Evolutionary conservation across 352 stramenopile species (phyloP), one percentile per base, ranked within the genome.

Genomic region (Elongisporangium undulatum): DNA sequence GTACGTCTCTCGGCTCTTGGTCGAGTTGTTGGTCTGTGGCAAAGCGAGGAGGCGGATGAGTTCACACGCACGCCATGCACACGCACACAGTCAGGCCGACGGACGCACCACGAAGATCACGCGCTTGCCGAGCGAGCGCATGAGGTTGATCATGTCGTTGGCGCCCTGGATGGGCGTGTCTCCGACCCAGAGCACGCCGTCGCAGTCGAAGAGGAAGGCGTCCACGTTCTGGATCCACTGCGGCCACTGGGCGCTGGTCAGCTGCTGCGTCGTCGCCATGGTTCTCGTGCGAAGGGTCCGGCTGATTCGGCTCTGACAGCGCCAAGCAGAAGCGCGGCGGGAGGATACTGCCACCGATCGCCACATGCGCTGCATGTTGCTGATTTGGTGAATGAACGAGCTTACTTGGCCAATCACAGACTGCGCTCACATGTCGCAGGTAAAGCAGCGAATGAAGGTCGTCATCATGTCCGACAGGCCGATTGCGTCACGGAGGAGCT

Each of bases 1-100:
- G 69, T 92, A 92, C 15, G 79, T 79, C 29, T 88, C 81, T 61
- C 85, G 72, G 58, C 72, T 89, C 67, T 88, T 94, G 60, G 82
- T 92, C 49, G 85, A 89, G 71, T 94, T 94, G 70, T 94, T 92
- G 41, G 85, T 94, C 85, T 94, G 57, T 17, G 29, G 34, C 21
- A 60, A 26, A 38, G 0, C 21, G 52, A 52, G 26, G 21, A n/a
- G n/a, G n/a, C n/a, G n/a, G n/a, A 57, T 3, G 12, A 58, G 13
- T 59, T 51, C 51, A 21, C 51, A 19, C 16, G 12, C 23, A 29
- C 1, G 12, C 34, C 15, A 56, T 6, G 5, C 34, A 3, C 7
- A n/a, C 5, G 19, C 24, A 8, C 1, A 34, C 51, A 29, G 12
- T 5, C n/a, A 17, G 26, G 15, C 51, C 23, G 15, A 4, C 34